Conservation (phyloP, 2,329 filamentous ascomycete species). For the Paraconiothyrium sp. region DNA sequence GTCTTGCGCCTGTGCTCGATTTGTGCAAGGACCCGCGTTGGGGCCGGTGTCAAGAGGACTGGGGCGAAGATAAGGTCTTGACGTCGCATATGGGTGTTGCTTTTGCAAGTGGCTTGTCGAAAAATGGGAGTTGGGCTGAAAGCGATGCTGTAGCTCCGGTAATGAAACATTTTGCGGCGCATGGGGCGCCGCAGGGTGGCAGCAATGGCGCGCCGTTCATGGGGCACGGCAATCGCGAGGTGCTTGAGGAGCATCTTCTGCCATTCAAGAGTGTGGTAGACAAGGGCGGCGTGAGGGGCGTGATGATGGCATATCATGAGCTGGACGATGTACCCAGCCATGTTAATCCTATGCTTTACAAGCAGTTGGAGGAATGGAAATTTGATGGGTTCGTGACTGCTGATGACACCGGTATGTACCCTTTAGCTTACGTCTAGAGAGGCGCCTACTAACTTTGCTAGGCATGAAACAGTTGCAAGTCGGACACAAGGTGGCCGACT, state of each 20-base stretch:
- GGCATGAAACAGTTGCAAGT: slow-evolving; percentile 38
- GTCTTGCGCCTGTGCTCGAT: slow-evolving; percentile 57
- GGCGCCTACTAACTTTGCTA: slow-evolving; percentile 6
- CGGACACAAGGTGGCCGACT: slow-evolving; percentile 51
- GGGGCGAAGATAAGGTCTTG: slow-evolving; percentile 58
- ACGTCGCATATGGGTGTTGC: slow-evolving; percentile 58
- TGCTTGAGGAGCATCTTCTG: slow-evolving; percentile 54
- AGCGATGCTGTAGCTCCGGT: slow-evolving; percentile 56
- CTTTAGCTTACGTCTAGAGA: neutral
- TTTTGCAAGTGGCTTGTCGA: slow-evolving; percentile 55
- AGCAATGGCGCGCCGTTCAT: slow-evolving; percentile 57
- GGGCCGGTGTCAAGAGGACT: slow-evolving; percentile 58
- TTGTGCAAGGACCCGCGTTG: slow-evolving; percentile 57
- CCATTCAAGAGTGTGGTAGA: slow-evolving; percentile 57
- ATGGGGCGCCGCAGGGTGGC: slow-evolving; percentile 55
- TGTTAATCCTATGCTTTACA: slow-evolving; percentile 53
- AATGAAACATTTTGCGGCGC: slow-evolving; percentile 59
- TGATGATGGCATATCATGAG: slow-evolving; percentile 59
- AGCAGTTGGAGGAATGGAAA: slow-evolving; percentile 52
- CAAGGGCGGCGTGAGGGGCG: slow-evolving; percentile 54
- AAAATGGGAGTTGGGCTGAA: slow-evolving; percentile 55
- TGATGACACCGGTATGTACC: slow-evolving; percentile 52
- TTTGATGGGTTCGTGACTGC: slow-evolving; percentile 56
- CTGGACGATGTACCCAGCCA: slow-evolving; percentile 54
- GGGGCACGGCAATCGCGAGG: slow-evolving; percentile 55